These are phyloP conservation scores for Sporothrix protearum DNA, from an alignment of 2,329 filamentous ascomycete genomes.

Conservation along the genomic window DNA sequence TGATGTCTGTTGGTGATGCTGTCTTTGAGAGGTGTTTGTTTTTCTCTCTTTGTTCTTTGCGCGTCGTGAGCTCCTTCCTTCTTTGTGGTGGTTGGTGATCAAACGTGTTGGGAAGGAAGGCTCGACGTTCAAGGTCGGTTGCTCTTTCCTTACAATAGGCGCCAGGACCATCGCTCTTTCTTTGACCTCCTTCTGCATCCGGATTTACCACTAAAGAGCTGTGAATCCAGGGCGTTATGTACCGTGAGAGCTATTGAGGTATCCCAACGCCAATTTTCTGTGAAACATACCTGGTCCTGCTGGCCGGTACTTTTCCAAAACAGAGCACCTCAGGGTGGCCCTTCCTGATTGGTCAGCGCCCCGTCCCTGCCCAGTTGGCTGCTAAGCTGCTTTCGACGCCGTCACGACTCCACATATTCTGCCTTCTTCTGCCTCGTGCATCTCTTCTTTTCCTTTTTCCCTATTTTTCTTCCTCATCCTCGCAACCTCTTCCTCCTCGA, in stretches of 20 bases:
- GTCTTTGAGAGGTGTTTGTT: background rate
- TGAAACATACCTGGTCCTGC: background rate
- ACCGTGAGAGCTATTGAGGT: background rate
- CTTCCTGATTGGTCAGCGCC: background rate
- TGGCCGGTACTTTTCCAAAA: background rate
- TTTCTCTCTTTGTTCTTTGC: conserved; percentile 5
- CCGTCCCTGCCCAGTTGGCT: conserved; percentile 3
- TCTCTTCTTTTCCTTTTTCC: background rate
- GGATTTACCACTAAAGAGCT: conserved; percentile 6
- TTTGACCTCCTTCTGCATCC: conserved; percentile 4
- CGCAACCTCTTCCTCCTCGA: background rate
- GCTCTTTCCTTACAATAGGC: conserved; percentile 15
- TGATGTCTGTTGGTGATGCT: background rate
- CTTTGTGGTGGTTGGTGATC: conserved; percentile 16
- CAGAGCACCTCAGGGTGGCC: background rate
- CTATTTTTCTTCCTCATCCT: background rate
- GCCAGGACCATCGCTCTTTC: background rate
- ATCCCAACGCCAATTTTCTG: background rate
- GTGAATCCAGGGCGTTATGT: background rate
- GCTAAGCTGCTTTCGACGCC: conserved; percentile 18
- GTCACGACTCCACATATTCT: conserved; percentile 14
- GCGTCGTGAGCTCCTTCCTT: background rate
- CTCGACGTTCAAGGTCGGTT: background rate
- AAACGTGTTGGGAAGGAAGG: conserved; percentile 18
- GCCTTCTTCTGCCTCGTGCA: conserved; percentile 8